Conservation (phyloP, 495 filamentous ascomycete species). For the Hamigera avellanea region DNA sequence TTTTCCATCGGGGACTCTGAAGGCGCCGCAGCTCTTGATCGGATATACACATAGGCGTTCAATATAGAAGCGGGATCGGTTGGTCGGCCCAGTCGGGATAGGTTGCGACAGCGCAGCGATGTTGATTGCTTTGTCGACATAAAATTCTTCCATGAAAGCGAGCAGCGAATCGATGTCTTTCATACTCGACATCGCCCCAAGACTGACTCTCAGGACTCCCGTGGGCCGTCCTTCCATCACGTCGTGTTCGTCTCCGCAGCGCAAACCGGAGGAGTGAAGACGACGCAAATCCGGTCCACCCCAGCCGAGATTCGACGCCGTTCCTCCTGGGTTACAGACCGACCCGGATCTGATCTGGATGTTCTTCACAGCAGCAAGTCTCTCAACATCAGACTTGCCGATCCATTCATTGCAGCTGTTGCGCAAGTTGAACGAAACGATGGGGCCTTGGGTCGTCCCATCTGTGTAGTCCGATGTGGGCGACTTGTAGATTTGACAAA, state of each 20-base stretch:
- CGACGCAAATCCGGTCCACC: slow-evolving; percentile 66
- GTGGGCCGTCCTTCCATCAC: slow-evolving; percentile 75
- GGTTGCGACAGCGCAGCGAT: slow-evolving; percentile 11
- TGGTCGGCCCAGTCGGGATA: neutral
- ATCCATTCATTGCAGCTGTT: slow-evolving; percentile 60
- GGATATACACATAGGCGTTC: slow-evolving; percentile 63
- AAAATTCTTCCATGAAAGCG: slow-evolving; percentile 68
- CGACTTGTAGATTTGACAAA: slow-evolving; percentile 56
- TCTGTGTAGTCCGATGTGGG: slow-evolving; percentile 26
- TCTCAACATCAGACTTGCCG: slow-evolving; percentile 74
- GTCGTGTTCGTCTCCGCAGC: slow-evolving; percentile 71
- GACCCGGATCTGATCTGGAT: slow-evolving; percentile 80
- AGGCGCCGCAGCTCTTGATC: slow-evolving; percentile 81
- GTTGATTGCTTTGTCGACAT: slow-evolving; percentile 38
- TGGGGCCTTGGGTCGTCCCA: slow-evolving; percentile 53
- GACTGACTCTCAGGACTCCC: slow-evolving; percentile 70
- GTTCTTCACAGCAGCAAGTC: slow-evolving; percentile 61
- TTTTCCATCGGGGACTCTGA: slow-evolving; percentile 48
- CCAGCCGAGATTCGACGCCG: slow-evolving; percentile 55
- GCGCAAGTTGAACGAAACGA: slow-evolving; percentile 72
- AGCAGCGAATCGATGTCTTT: slow-evolving; percentile 63
- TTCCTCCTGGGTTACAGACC: slow-evolving; percentile 84
- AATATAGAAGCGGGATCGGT: slow-evolving; percentile 30
- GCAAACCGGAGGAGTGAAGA: slow-evolving; percentile 70
- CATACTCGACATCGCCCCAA: slow-evolving; percentile 79